Conservation (phyloP, 805 yeast genomes). For the Teunomyces atbi region DNA sequence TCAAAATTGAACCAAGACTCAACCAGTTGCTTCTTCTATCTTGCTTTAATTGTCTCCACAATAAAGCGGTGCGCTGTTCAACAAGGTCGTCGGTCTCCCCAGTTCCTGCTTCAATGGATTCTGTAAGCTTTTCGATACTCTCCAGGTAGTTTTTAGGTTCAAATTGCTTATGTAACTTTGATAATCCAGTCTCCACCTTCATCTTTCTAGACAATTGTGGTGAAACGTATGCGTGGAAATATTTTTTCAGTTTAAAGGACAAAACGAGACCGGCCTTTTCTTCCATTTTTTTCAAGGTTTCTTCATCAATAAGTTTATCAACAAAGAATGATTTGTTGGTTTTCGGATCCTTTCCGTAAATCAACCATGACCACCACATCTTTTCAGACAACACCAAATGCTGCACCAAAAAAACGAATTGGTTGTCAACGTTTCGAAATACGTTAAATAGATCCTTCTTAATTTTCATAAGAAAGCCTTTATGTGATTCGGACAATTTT, state of each 20-base stretch:
- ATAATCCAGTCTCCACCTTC: constrained; percentile 35
- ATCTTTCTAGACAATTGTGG: constrained; percentile 42
- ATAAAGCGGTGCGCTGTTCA: constrained; percentile 26
- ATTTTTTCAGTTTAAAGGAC: constrained; percentile 34
- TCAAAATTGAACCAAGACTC: constrained; percentile 17
- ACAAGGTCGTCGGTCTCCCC: constrained; percentile 12
- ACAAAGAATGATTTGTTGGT: constrained; percentile 29
- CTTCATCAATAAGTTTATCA: constrained; percentile 17
- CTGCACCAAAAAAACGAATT: constrained; percentile 26
- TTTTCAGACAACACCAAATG: constrained; percentile 28
- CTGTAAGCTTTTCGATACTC: constrained; percentile 10
- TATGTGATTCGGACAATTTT: constrained; percentile 22
- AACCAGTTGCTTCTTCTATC: constrained; percentile 26
- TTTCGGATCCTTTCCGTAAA: constrained; percentile 34
- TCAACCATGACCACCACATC: constrained; percentile 41
- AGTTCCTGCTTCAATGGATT: constrained; percentile 9
- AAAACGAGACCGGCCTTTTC: constrained; percentile 17
- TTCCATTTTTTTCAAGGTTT: constrained; percentile 18
- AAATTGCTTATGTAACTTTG: constrained; percentile 12
- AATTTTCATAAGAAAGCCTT: constrained; percentile 20
- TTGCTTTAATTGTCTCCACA: constrained; percentile 33
- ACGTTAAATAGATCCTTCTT: constrained; percentile 25
- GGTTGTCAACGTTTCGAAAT: constrained; percentile 23
- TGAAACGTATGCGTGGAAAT: constrained; percentile 41
- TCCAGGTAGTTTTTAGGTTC: constrained; percentile 7